phyloP scores from a whole-genome alignment of 2,329 filamentous ascomycete genomes.

The Aspergillus nomiae region DNA sequence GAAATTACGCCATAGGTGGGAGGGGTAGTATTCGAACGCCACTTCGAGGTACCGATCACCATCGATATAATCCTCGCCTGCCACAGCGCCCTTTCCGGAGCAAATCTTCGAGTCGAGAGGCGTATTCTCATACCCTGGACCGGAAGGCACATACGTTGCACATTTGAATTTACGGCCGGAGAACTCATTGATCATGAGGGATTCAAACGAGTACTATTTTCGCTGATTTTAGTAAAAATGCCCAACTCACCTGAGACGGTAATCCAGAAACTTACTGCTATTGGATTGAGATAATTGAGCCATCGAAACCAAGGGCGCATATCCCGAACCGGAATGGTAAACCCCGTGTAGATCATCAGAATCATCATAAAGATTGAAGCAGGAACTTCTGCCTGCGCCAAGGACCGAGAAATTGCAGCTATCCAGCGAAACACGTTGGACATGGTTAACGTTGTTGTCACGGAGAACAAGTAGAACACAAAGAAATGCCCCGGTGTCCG shows the following conservation, averaged over 20 bases:
- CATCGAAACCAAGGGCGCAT: slow-evolving; percentile 82
- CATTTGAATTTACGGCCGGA: slow-evolving; percentile 61
- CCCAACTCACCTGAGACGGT: not conserved
- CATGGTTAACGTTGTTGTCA: slow-evolving; percentile 73
- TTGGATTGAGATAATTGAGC: slow-evolving; percentile 79
- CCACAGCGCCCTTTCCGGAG: slow-evolving; percentile 57
- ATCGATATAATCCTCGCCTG: slow-evolving; percentile 56
- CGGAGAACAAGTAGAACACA: slow-evolving; percentile 78
- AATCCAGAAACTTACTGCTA: slow-evolving; percentile 50
- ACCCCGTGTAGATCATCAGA: slow-evolving; percentile 52
- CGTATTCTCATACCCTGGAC: slow-evolving; percentile 43
- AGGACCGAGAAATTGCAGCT: slow-evolving; percentile 70
- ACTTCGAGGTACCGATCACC: slow-evolving; percentile 61
- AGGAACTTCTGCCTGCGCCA: slow-evolving; percentile 59
- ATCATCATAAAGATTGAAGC: slow-evolving; percentile 52
- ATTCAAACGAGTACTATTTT: slow-evolving; percentile 70
- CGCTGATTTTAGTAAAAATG: not conserved
- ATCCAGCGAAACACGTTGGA: slow-evolving; percentile 84
- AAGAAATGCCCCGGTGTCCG: slow-evolving; percentile 77
- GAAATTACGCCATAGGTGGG: slow-evolving; percentile 67
- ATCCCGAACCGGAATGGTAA: slow-evolving; percentile 52
- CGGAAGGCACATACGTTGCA: slow-evolving; percentile 46
- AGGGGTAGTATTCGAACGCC: slow-evolving; percentile 58
- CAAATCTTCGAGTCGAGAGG: slow-evolving; percentile 54
- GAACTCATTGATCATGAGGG: slow-evolving; percentile 85